These are phyloP conservation scores for Xylaria sp. DNA, from an alignment of 2,329 filamentous ascomycete species.

Conservation along the genomic window DNA sequence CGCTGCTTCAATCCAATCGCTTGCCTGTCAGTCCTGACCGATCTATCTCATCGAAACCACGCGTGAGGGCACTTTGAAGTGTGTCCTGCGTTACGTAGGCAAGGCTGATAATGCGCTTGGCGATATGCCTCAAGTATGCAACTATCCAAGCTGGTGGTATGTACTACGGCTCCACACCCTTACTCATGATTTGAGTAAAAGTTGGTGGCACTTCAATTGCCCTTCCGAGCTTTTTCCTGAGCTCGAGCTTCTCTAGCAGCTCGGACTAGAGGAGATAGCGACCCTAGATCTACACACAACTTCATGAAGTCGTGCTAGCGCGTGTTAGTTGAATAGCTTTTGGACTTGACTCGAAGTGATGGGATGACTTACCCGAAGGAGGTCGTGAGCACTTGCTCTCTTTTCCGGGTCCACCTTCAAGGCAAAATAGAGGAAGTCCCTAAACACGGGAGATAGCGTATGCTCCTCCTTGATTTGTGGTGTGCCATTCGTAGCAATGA, in stretches of 20 bases:
- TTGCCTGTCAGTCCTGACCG: slow-evolving; percentile 23
- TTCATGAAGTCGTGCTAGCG: slow-evolving; percentile 82
- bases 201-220: slow-evolving; percentile 47
- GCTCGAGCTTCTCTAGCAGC: slow-evolving; percentile 86
- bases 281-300: slow-evolving; percentile 75
- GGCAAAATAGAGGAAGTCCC: slow-evolving; percentile 91
- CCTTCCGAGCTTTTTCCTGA: slow-evolving; percentile 83
- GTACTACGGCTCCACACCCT: slow-evolving; percentile 20
- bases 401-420: slow-evolving; percentile 98
- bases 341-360: slow-evolving; percentile 22
- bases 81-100: slow-evolving; percentile 28
- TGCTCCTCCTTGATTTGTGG: slow-evolving; percentile 94
- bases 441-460: slow-evolving; percentile 81
- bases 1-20: slow-evolving; percentile 34
- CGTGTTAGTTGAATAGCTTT: slow-evolving; percentile 37
- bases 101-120: slow-evolving; percentile 26
- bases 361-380: slow-evolving; percentile 78
- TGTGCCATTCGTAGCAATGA: slow-evolving; percentile 97
- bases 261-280: slow-evolving; percentile 86
- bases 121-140: slow-evolving; percentile 33
- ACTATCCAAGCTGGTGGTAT: slow-evolving; percentile 33
- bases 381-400: slow-evolving; percentile 91
- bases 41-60: slow-evolving; percentile 30
- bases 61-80: slow-evolving; percentile 23
- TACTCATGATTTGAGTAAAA: slow-evolving; percentile 23